These are phyloP conservation scores for Aspergillus sparsus DNA, from an alignment of 495 filamentous ascomycete species.

Conservation along the genomic window DNA sequence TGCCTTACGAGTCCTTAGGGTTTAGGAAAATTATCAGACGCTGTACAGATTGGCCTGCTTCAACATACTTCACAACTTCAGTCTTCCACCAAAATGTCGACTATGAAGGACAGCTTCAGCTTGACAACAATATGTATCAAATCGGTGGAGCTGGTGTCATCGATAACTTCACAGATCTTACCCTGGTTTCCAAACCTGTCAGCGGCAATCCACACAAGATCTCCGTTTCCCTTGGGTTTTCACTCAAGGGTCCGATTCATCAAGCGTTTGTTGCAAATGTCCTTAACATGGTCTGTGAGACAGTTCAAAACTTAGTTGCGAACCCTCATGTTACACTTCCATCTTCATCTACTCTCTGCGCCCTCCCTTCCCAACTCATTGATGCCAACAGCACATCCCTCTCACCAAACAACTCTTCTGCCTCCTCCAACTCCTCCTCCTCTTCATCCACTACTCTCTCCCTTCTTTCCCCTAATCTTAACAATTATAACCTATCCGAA, in stretches of 20 bases:
- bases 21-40: constrained; percentile 59
- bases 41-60: constrained; percentile 60
- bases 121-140: constrained; percentile 50
- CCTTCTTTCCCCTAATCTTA: constrained; percentile 41
- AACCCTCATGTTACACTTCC: constrained; percentile 47
- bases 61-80: constrained; percentile 49
- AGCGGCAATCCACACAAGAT: constrained; percentile 38
- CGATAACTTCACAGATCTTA: constrained; percentile 54
- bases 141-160: constrained; percentile 52
- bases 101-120: constrained; percentile 42
- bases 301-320: constrained; percentile 43
- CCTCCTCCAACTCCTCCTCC: constrained; percentile 23
- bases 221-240: constrained; percentile 48
- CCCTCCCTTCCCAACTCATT: constrained; percentile 35
- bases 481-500: constrained; percentile 47
- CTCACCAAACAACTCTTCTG: background rate
- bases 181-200: constrained; percentile 47
- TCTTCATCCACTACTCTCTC: constrained; percentile 25
- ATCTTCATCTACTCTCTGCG: constrained; percentile 42
- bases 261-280: constrained; percentile 43
- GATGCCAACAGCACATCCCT: constrained; percentile 20
- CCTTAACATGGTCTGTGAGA: constrained; percentile 53
- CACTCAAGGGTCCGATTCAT: constrained; percentile 45
- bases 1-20: constrained; percentile 59
- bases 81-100: constrained; percentile 53